Base-by-base conservation (phyloP, 1,284 basidiomycete genomes). In the Cutaneotrichosporon sp. region DNA sequence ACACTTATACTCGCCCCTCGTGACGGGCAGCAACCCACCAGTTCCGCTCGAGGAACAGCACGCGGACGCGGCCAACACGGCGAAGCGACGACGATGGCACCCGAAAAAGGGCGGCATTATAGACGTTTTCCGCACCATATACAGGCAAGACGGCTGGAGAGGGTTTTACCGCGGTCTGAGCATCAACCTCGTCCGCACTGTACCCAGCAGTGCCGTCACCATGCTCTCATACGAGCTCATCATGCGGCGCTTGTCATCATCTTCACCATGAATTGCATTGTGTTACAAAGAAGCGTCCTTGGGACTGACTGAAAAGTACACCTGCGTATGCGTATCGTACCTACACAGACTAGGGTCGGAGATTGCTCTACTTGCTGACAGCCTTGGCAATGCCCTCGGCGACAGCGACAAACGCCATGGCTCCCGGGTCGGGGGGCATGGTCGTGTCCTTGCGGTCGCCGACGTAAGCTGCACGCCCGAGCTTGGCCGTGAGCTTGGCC, bases 151-250 rank as follows among this genome's bases (percentile, higher is more conserved):
- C 68, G 90, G 91, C 12, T 88, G 88, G 84, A 80, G 79, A 40
- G 88, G 87, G 22, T 80, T 96, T 50, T 96, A 97, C 76, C 85
- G 86, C 60, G 93, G 93, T 7, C 74, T 97, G 53, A 89, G 87
- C 35, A 84, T 96, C 61, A 96, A 96, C 76, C 80, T 96, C 26
- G 76, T 94, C 41, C 80, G 93, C 56, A 96, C 92, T 1, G 91
- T 97, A 55, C 92, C 92, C 15, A 91, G 90, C 69, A 90, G 87
- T 64, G 91, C 90, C 2, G 87, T 96, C 59, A 96, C 92, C 30
- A 87, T 96, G 82, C 77, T 96, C 70, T 90, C 91, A 88, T 78
- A 78, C 64, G 77, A 78, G 66, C 63, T 77, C 47, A 70, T 77
- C 49, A 77, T 77, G 76, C 73, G 76, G 39, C 67, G 71, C 45